Conservation (phyloP, 2,329 filamentous ascomycete species). For the Alternaria alternata region DNA sequence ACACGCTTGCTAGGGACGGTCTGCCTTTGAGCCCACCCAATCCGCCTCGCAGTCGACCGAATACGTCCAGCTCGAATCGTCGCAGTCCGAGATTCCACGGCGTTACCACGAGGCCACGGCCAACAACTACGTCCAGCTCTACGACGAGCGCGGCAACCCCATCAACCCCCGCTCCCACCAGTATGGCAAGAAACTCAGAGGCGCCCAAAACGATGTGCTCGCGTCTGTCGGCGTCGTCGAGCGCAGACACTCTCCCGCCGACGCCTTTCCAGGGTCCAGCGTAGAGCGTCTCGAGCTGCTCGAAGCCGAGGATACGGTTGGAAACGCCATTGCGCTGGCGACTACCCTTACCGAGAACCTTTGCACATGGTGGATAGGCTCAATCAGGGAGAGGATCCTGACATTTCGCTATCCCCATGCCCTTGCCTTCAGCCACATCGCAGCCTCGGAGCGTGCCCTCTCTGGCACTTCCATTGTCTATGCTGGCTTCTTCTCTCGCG, state of each 20-base stretch:
- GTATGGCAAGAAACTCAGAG: conserved; percentile 52
- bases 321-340: conserved; percentile 34
- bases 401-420: conserved; percentile 38
- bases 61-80: conserved; percentile 39
- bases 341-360: conserved; percentile 37
- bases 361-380: conserved; percentile 49
- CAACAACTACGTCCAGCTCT: conserved; percentile 50
- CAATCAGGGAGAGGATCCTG: conserved; percentile 39
- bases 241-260: conserved; percentile 40
- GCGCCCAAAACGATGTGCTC: conserved; percentile 59
- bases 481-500: conserved; percentile 36
- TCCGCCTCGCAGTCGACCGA: conserved; percentile 31
- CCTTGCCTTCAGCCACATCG: conserved; percentile 36
- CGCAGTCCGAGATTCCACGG: conserved; percentile 34
- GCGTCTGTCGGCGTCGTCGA: conserved; percentile 59
- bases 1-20: conserved; percentile 49
- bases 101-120: conserved; percentile 32
- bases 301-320: conserved; percentile 42
- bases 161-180: conserved; percentile 52
- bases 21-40: conserved; percentile 50
- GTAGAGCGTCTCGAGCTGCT: conserved; percentile 40
- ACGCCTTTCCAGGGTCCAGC: conserved; percentile 37
- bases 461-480: conserved; percentile 37
- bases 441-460: conserved; percentile 29
- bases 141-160: conserved; percentile 56